Evolutionary conservation across 1,139 yeast genomes (phyloP).

Genomic region (Nakaseomyces nivariensis): DNA sequence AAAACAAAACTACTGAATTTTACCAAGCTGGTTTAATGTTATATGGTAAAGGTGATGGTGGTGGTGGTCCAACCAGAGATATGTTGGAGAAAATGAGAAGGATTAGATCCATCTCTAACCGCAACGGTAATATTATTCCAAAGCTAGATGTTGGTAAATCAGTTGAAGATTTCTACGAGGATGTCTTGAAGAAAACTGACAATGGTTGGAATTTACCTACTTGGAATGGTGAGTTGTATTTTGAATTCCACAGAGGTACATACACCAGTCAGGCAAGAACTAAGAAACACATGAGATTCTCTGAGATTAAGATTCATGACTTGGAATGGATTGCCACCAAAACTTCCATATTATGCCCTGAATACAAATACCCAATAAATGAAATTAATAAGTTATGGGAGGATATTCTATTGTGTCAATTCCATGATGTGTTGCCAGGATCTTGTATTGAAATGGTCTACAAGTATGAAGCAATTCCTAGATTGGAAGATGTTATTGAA

Average conservation of each 20-base stretch:
- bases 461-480: slow-evolving; percentile 80
- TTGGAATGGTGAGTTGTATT: slow-evolving; percentile 89
- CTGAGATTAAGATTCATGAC: slow-evolving; percentile 77
- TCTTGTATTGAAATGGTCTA: slow-evolving; percentile 93
- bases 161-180: slow-evolving; percentile 70
- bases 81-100: slow-evolving; percentile 89
- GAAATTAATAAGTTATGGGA: slow-evolving; percentile 74
- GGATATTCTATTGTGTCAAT: slow-evolving; percentile 79
- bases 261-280: slow-evolving; percentile 88
- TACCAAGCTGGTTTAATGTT: slow-evolving; percentile 74
- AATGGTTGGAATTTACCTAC: slow-evolving; percentile 63
- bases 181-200: slow-evolving; percentile 50
- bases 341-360: slow-evolving; percentile 44
- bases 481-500: slow-evolving; percentile 49
- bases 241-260: slow-evolving; percentile 95
- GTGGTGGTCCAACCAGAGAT: slow-evolving; percentile 93
- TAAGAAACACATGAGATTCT: slow-evolving; percentile 66
- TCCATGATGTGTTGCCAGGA: slow-evolving; percentile 95
- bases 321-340: slow-evolving; percentile 74
- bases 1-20: slow-evolving; percentile 73
- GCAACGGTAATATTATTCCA: slow-evolving; percentile 69
- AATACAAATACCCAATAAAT: slow-evolving; percentile 60
- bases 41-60: slow-evolving; percentile 95
- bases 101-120: slow-evolving; percentile 77
- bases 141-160: slow-evolving; percentile 61